Conservation (phyloP, 2,329 filamentous ascomycete species). For the Neofusicoccum sp. region DNA sequence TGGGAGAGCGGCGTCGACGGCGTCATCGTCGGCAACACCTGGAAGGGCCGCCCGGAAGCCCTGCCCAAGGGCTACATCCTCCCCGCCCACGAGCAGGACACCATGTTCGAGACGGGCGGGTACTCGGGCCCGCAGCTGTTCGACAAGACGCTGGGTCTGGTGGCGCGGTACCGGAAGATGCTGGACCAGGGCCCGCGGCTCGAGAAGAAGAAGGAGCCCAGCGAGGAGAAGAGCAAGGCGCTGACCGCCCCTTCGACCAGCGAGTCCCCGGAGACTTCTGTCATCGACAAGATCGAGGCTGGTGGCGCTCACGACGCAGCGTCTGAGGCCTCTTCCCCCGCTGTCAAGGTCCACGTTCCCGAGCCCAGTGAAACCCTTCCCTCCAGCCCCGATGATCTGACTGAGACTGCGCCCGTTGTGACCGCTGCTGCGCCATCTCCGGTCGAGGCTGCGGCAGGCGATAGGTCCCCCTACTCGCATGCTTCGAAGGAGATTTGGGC, state of each 20-base stretch:
- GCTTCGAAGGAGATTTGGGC: slow-evolving; percentile 85
- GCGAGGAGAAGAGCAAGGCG: neutral
- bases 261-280: neutral
- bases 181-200: slow-evolving; percentile 49
- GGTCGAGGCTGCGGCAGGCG: slow-evolving; percentile 29
- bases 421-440: slow-evolving; percentile 30
- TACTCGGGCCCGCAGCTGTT: slow-evolving; percentile 93
- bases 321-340: neutral
- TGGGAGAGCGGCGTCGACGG: slow-evolving; percentile 86
- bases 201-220: neutral
- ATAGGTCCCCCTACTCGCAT: slow-evolving; percentile 24
- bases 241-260: neutral
- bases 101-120: slow-evolving; percentile 78
- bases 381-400: slow-evolving; percentile 30
- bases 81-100: slow-evolving; percentile 65
- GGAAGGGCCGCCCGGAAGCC: slow-evolving; percentile 75
- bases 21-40: slow-evolving; percentile 96
- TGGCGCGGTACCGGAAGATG: slow-evolving; percentile 70
- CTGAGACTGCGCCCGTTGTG: slow-evolving; percentile 33
- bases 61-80: slow-evolving; percentile 69
- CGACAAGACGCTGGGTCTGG: slow-evolving; percentile 74
- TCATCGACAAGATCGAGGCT: slow-evolving; percentile 1
- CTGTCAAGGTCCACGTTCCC: slow-evolving; percentile 19
- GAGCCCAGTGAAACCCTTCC: slow-evolving; percentile 14
- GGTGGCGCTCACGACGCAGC: neutral